Evolutionary conservation across 345 rosid species (phyloP), one percentile per base, ranked within the genome.

Genomic region (Eucalyptus albens): DNA sequence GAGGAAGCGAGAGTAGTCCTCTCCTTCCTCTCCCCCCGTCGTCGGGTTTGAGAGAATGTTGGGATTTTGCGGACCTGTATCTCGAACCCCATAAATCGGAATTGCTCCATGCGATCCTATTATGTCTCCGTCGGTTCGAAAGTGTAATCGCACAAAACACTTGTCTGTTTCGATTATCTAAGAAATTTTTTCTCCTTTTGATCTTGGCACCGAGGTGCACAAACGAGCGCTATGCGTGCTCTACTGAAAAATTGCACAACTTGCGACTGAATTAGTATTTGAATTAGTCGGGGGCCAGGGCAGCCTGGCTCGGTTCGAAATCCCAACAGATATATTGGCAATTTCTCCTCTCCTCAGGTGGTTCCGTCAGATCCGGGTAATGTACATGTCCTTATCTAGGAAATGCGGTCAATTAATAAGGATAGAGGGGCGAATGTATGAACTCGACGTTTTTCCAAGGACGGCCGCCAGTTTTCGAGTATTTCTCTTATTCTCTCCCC

Each of bases 71-170:
- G 2, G 42, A 67, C 4, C 22, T 3, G 12, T 15, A 67, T 22
- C 22, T 69, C 13, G 4, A 31, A 13, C 81, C 81, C 44, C 81
- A 9, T 17, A 33, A 19, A 33, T 69, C 14, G 1, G 9, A 9
- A 16, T 37, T 10, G 15, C 82, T 72, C 45, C 14, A 37, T 0
- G 5, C 1, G 12, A 10, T 33, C 82, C 4, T 5, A 0, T 0
- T 10, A 19, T 3, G 6, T 37, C 1, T 21, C 1, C 0, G 0
- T 72, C 8, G 8, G 27, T 37, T 37, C 5, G 1, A 72, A 72
- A 21, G 83, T 72, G 45, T 21, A 11, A 11, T 72, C 0, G 15
- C 15, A 19, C 2, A 11, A 0, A 65, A 15, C 77, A 65, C 5
- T 31, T 8, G 10, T 65, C 11, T 1, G 6, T 65, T n/a, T 62